Percentiles rank a stretch among this genome's conserved stretches.
Conservation (phyloP, 331 rosid genomes). For the Rosa hybrid region DNA sequence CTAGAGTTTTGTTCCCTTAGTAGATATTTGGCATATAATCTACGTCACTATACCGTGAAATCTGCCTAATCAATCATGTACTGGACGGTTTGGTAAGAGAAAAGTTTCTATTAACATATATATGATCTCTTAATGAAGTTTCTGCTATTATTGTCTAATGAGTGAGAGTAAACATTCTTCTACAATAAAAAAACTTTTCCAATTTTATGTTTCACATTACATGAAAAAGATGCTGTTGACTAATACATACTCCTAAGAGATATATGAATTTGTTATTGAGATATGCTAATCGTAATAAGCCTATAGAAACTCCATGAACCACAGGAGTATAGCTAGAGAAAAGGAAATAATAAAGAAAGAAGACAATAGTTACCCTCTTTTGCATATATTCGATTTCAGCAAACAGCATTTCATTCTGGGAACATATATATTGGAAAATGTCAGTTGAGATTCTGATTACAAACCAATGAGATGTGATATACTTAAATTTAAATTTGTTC, state of each 20-base stretch:
- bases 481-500: background rate
- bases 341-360: background rate
- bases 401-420: constrained; percentile 76
- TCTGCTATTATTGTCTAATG: background rate
- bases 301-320: background rate
- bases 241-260: background rate
- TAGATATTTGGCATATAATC: background rate
- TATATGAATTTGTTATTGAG: background rate
- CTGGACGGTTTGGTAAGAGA: background rate
- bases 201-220: background rate
- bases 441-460: background rate
- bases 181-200: background rate
- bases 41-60: background rate
- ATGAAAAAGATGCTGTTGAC: too few relatives aligned
- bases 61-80: background rate
- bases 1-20: background rate
- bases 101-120: background rate
- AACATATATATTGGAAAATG: background rate
- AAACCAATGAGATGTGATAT: background rate
- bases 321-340: background rate
- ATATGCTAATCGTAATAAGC: background rate
- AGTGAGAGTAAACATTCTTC: background rate
- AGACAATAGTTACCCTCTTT: constrained; percentile 62
- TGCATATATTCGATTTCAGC: constrained; percentile 94
- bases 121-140: background rate